Base-by-base conservation (phyloP, 352 stramenopile species). In the Globisporangium takayamanum region DNA sequence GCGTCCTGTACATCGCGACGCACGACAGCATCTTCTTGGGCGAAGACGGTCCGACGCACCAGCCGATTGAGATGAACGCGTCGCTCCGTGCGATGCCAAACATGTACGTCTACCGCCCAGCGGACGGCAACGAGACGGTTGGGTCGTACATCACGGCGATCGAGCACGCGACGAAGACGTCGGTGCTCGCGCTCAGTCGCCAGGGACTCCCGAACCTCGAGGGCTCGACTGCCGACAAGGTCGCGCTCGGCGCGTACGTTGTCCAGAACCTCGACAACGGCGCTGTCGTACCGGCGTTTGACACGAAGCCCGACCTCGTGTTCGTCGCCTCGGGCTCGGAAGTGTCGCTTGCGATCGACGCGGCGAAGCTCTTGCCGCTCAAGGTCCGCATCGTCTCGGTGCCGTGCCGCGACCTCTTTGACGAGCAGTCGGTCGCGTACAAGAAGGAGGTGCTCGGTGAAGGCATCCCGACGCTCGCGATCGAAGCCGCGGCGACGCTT, bases 11-110 rank as follows among this genome's bases (percentile, higher is more conserved):
- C 80, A 82, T 99, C 39, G 98, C 98, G 65, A 99, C 97, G 28
- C 97, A 99, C 83, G 97, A 99, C 83, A 98, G 86, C n/a, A 99
- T 99, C 80, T 98, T 98, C 61, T 74, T 99, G 30, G 97, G 97
- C 52, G 97, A 99, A 76, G 97, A 99, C 76, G 97, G 97, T 60
- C 97, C 97, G 51, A 99, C 97, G 60, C 97, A 99, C 80, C 97
- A 99, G 84, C 97, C 97, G 33, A 96, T 99, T 57, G 97, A 99
- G 81, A 98, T 97, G 74, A 91, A 99, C 72, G 93, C 97, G 59
- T 88, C 83, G 64, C 70, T 99, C 36, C 88, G 97, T 52, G 86
- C 87, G 37, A 99, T 99, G 85, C 97, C 97, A 37, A 99, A 99
- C 80, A 97, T 99, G 71, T 96, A 98, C 71, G 84, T 99, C 45